phyloP scores from a whole-genome alignment of 2,329 filamentous ascomycete genomes.

The Raffaelea ambrosiae region DNA sequence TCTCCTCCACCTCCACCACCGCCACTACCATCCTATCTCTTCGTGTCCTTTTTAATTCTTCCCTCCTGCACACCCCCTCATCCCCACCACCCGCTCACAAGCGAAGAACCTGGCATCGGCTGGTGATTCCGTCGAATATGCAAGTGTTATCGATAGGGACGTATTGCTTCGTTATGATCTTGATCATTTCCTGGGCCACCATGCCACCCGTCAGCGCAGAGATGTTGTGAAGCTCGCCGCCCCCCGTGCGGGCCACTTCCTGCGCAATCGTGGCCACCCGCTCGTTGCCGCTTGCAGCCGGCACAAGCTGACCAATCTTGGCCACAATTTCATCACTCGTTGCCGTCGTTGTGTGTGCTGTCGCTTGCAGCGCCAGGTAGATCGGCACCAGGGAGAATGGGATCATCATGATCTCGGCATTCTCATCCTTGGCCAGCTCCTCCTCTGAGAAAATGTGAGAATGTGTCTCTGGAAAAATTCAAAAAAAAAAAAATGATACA shows the following conservation, averaged over 20 bases:
- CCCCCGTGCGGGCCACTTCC: constrained; percentile 67
- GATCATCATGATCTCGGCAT: constrained; percentile 37
- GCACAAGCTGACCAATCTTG: constrained; percentile 32
- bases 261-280: constrained; percentile 46
- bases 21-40: background rate
- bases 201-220: constrained; percentile 82
- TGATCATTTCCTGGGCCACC: constrained; percentile 95
- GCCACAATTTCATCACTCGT: constrained; percentile 44
- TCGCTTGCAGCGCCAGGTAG: constrained; percentile 57
- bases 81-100: constrained; percentile 27
- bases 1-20: no score
- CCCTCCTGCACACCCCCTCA: constrained; percentile 7
- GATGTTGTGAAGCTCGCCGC: constrained; percentile 87
- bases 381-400: constrained; percentile 57
- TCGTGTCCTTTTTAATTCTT: background rate
- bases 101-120: constrained; percentile 50
- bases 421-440: constrained; percentile 46
- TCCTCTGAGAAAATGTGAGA: constrained; percentile 29
- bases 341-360: constrained; percentile 33
- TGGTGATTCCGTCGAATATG: constrained; percentile 60
- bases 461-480: no score
- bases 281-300: constrained; percentile 36
- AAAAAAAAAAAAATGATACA: constrained; percentile 6
- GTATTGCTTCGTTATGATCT: constrained; percentile 70
- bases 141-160: constrained; percentile 63